Conservation (phyloP, 352 stramenopile genomes). For the Phytopythium montanum region DNA sequence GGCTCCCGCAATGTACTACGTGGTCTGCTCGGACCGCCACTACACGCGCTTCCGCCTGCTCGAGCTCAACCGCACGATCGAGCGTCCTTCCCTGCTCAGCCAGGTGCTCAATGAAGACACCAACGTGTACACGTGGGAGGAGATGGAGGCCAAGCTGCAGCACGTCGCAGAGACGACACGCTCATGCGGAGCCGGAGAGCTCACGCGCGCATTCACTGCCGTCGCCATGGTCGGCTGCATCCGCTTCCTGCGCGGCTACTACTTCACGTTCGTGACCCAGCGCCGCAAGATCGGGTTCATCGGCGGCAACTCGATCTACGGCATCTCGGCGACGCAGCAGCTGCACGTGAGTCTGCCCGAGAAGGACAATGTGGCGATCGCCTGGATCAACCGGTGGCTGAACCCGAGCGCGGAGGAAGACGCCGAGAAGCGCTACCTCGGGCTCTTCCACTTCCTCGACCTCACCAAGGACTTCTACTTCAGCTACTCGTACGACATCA, state of each 20-base stretch:
- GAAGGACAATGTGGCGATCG: constrained; percentile 51
- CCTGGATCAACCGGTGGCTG: constrained; percentile 78
- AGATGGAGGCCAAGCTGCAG: constrained; percentile 80
- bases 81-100: constrained; percentile 44
- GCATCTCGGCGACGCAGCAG: constrained; percentile 93
- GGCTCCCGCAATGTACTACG: constrained; percentile 60
- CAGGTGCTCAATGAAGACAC: constrained; percentile 69
- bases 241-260: constrained; percentile 97
- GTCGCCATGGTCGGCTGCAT: constrained; percentile 98
- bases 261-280: constrained; percentile 98
- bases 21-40: constrained; percentile 84
- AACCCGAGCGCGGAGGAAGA: constrained; percentile 82
- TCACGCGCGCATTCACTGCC: constrained; percentile 82
- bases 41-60: constrained; percentile 81
- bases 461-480: constrained; percentile 99
- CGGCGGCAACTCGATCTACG: constrained; percentile 96
- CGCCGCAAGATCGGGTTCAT: constrained; percentile 96
- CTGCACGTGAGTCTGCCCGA: constrained; percentile 72
- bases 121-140: constrained; percentile 65
- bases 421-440: constrained; percentile 90
- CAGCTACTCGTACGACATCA: constrained; percentile 98
- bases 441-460: constrained; percentile 98
- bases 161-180: constrained; percentile 45
- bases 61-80: constrained; percentile 62
- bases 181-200: constrained; percentile 27